phyloP scores from a whole-genome alignment of 345 rosid species.

The Microcos paniculata region DNA sequence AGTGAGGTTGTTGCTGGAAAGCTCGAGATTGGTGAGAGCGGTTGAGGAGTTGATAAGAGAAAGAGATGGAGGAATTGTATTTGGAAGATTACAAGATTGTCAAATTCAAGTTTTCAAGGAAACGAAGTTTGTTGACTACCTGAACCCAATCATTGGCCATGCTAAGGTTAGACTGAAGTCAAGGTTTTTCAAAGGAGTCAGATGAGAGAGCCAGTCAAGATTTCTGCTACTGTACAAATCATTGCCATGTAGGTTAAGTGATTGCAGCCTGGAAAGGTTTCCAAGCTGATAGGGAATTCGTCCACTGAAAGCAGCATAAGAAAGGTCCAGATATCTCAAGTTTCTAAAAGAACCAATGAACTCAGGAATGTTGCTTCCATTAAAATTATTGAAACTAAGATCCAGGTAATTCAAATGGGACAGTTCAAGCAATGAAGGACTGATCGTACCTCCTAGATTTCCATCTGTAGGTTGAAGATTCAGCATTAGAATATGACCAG shows the following conservation, averaged over 20 bases:
- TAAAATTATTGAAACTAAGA: neutral
- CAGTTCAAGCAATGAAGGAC: neutral
- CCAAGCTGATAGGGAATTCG: slow-evolving; percentile 9
- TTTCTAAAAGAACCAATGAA: slow-evolving; percentile 7
- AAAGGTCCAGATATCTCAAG: neutral
- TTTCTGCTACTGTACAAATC: neutral
- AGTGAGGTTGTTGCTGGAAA: neutral
- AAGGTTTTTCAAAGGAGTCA: neutral
- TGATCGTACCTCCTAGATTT: neutral
- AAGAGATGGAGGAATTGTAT: neutral
- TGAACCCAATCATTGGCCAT: slow-evolving; percentile 10
- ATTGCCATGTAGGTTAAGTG: slow-evolving; percentile 3
- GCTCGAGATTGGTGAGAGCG: neutral
- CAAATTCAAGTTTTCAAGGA: neutral
- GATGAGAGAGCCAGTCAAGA: slow-evolving; percentile 11
- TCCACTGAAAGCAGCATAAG: neutral
- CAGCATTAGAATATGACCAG: neutral
- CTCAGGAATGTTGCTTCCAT: neutral
- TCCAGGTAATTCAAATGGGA: neutral
- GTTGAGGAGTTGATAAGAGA: slow-evolving; percentile 1
- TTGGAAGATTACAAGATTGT: neutral
- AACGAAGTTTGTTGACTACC: neutral
- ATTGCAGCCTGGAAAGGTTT: slow-evolving; percentile 7
- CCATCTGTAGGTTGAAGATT: neutral
- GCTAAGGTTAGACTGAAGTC: neutral